phyloP scores from a whole-genome alignment of 1,284 basidiomycete genomes.

The Macrocybe sp. region DNA sequence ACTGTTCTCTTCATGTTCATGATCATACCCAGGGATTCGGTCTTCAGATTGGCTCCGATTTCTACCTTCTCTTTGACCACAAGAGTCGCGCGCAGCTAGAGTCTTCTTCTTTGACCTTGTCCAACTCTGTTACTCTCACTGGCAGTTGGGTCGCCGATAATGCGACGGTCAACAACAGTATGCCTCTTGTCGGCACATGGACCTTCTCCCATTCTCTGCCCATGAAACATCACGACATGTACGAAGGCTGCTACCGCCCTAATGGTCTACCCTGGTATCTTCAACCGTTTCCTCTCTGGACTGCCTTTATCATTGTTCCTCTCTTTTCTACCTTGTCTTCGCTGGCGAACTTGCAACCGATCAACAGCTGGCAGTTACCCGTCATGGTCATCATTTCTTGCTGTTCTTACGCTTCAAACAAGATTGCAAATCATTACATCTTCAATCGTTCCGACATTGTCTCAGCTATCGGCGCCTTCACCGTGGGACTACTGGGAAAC shows the following conservation, averaged over 20 bases:
- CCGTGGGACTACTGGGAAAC: constrained; percentile 78
- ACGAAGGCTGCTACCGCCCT: constrained; percentile 68
- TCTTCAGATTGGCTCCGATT: constrained; percentile 82
- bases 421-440: constrained; percentile 78
- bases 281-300: constrained; percentile 74
- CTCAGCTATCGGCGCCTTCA: constrained; percentile 83
- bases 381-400: constrained; percentile 88
- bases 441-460: constrained; percentile 84
- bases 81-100: constrained; percentile 49
- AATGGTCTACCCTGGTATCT: constrained; percentile 69
- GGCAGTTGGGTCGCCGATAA: constrained; percentile 71
- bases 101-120: constrained; percentile 43
- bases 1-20: neutral
- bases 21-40: constrained; percentile 63
- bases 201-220: constrained; percentile 60
- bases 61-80: constrained; percentile 76
- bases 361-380: constrained; percentile 63
- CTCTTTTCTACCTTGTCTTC: constrained; percentile 74
- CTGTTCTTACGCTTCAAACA: constrained; percentile 72
- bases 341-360: constrained; percentile 74
- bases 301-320: constrained; percentile 76
- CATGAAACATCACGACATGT: constrained; percentile 39
- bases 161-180: constrained; percentile 37
- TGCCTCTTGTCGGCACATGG: constrained; percentile 67
- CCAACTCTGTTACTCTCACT: constrained; percentile 46